Percentiles rank a stretch among this genome's conserved stretches.
These are phyloP conservation scores for Sporothrix schenckii DNA, from an alignment of 2,329 filamentous ascomycete genomes.

Conservation along the genomic window DNA sequence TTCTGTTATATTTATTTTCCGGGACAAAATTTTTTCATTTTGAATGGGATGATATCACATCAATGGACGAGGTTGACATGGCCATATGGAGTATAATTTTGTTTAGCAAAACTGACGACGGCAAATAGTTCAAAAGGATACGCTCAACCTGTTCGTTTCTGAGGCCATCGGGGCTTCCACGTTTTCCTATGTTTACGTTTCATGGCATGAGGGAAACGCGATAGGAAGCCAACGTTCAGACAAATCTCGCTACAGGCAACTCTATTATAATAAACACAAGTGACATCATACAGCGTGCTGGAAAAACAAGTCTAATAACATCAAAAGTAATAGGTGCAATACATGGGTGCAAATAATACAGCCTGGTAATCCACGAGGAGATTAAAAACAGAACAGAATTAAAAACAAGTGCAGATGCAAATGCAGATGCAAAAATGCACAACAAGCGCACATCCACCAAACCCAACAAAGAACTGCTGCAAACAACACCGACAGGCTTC, in stretches of 20 bases:
- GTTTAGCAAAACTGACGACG: background rate
- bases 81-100: conserved; percentile 6
- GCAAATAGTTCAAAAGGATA: background rate
- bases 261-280: background rate
- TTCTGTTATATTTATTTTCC: background rate
- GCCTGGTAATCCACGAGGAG: conserved; percentile 7
- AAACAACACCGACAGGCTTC: background rate
- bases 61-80: background rate
- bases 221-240: background rate
- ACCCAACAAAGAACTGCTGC: background rate
- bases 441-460: background rate
- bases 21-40: background rate
- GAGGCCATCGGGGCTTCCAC: background rate
- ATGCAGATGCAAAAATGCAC: background rate
- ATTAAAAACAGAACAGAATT: conserved; percentile 6
- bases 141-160: background rate
- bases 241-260: background rate
- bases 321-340: background rate
- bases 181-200: background rate
- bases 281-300: background rate
- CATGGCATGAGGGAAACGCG: background rate
- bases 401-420: background rate
- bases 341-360: conserved; percentile 5
- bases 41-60: conserved; percentile 1
- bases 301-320: conserved; percentile 12